Base-by-base conservation (phyloP, 352 stramenopile genomes). In the Phytophthora syringae region DNA sequence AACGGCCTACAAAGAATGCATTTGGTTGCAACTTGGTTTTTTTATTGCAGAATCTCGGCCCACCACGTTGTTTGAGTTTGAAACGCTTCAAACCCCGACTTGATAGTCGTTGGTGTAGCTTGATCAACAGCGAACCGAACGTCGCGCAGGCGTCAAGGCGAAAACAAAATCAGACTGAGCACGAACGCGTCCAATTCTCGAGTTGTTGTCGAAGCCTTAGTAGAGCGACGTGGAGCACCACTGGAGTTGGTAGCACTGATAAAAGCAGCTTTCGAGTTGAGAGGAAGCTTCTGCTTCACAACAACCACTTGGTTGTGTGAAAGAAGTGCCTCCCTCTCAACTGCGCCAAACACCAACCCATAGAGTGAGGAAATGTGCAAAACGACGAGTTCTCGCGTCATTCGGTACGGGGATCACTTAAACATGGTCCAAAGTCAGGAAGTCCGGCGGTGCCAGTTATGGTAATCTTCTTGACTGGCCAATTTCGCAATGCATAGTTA, bases 221-320 rank as follows among this genome's bases (percentile, higher is more conserved):
- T 39, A 4, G 32, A 39, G 32, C 32, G 3, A 9, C 12, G 5
- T 39, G 32, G 32, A 39, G 27, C 9, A 32, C 9, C 9, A n/a
- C 9, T 32, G 27, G 5, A 5, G 27, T 32, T 32, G 5, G 5
- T 10, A 10, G 27, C 27, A 39, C 32, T n/a, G 2, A 67, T 36
- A 42, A 62, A 18, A 13, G 60, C 52, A 13, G 34, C 22, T 21
- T 67, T 62, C 2, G 32, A 67, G 24, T 18, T 12, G 18, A 22
- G 16, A 42, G 60, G 51, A 3, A 67, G 12, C 21, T 32, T 50
- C 16, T 67, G 5, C n/a, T 67, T 50, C 32, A 15, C 11, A 67
- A 5, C 5, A 32, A 32, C 27, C 9, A n/a, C 27, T 9, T 32
- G 5, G 9, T 32, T 9, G 27, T 32, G 27, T 5, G 5, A 10